phyloP scores from a whole-genome alignment of 805 yeast genomes.

The Lipomyces orientalis region DNA sequence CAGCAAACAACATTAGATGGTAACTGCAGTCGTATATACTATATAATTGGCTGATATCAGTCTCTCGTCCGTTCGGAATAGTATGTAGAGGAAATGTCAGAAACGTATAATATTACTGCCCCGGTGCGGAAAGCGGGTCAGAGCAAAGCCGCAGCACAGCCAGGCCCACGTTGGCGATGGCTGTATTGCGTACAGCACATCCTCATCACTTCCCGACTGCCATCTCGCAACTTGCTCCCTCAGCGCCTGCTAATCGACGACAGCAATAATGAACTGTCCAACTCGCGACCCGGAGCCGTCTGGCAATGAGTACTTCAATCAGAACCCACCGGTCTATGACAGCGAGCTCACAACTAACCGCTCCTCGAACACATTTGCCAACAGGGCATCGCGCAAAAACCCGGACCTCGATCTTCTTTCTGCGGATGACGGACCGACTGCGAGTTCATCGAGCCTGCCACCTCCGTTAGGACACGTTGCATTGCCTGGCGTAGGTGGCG shows the following conservation, averaged over 20 bases:
- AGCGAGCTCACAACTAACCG: conserved; percentile 37
- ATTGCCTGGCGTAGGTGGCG: background rate
- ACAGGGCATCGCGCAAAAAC: conserved; percentile 13
- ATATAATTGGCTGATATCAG: too few species aligned
- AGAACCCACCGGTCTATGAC: conserved; percentile 39
- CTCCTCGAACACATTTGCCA: conserved; percentile 28
- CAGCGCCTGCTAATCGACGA: background rate
- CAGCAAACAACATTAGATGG: background rate
- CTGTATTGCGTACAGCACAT: background rate
- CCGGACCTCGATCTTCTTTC: conserved; percentile 14
- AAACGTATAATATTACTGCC: too few species aligned
- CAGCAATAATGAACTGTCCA: conserved; percentile 40
- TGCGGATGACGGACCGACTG: background rate
- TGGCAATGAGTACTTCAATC: conserved; percentile 39
- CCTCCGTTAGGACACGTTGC: background rate
- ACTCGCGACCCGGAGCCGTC: conserved; percentile 43
- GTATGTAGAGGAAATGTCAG: too few species aligned
- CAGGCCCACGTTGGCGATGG: background rate
- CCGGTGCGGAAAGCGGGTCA: background rate
- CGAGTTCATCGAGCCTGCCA: background rate
- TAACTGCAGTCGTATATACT: background rate
- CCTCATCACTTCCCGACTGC: background rate
- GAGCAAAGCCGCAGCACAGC: background rate
- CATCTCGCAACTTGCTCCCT: background rate
- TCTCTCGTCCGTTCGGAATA: too few species aligned